Conservation (phyloP, 1,139 yeast species). For the Hansenula sp. region DNA sequence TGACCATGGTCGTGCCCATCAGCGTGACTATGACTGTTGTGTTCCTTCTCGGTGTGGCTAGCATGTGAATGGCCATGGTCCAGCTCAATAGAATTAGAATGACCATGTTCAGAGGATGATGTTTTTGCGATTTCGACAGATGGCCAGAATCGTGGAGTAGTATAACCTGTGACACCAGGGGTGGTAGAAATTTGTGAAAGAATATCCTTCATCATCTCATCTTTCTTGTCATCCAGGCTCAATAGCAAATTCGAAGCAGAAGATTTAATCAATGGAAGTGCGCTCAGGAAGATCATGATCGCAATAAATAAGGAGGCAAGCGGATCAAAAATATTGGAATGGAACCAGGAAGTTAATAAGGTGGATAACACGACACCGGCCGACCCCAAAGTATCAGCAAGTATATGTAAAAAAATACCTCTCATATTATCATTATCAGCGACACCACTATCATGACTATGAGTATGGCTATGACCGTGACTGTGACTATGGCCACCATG, state of each 20-base stretch:
- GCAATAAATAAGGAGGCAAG: slow-evolving; percentile 89
- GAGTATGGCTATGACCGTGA: slow-evolving; percentile 26
- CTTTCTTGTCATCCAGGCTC: slow-evolving; percentile 53
- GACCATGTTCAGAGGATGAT: slow-evolving; percentile 11
- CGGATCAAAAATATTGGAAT: slow-evolving; percentile 75
- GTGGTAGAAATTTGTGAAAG: slow-evolving; percentile 64
- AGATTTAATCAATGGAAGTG: slow-evolving; percentile 78
- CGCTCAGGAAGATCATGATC: slow-evolving; percentile 69
- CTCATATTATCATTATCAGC: slow-evolving; percentile 80
- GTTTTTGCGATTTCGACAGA: slow-evolving; percentile 35
- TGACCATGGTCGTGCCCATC: slow-evolving; percentile 7
- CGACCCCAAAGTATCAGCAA: slow-evolving; percentile 95
- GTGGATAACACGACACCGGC: slow-evolving; percentile 95
- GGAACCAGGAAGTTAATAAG: slow-evolving; percentile 51
- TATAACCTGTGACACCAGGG: slow-evolving; percentile 79
- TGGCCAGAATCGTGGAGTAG: slow-evolving; percentile 93
- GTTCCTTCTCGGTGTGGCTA: slow-evolving; percentile 5
- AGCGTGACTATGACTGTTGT: slow-evolving; percentile 9
- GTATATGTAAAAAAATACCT: slow-evolving; percentile 87
- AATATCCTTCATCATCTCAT: slow-evolving; percentile 56
- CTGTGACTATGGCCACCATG: slow-evolving; percentile 34
- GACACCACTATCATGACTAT: slow-evolving; percentile 15
- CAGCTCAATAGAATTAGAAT: slow-evolving; percentile 11
- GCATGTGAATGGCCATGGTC: slow-evolving; percentile 19
- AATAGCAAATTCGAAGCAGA: slow-evolving; percentile 74